Evolutionary conservation across 371 early-diverging fungal genomes (phyloP), one percentile per base, ranked within the genome.

Genomic region (Sporodiniella umbellata): DNA sequence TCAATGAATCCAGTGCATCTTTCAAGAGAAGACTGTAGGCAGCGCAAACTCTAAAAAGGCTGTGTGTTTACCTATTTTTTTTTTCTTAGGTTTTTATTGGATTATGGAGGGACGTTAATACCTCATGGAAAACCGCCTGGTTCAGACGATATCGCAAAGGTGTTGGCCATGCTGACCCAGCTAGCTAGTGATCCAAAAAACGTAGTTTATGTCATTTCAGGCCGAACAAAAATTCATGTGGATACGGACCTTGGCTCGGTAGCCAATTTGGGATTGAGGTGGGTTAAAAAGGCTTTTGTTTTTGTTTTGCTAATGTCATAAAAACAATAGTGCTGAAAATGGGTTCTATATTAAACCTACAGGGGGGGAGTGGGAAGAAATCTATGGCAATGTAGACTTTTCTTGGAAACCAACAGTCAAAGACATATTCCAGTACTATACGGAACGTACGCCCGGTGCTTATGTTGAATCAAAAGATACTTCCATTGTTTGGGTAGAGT

Each of bases 261-360:
- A 31, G 69, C 70, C 12, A 77, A 83, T 1, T 64, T 95, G 24
- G 92, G 94, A 0, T 58, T 95, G 7, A 64, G 85, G 86, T 85
- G 64, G 43, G 37, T 25, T n/a, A 39, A 15, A 35, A 15, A n/a
- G n/a, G n/a, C n/a, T n/a, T n/a, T n/a, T n/a, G n/a, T n/a, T n/a
- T n/a, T n/a, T n/a, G n/a, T n/a, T n/a, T n/a, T n/a, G n/a, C n/a
- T n/a, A n/a, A n/a, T n/a, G n/a, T n/a, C n/a, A n/a, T n/a, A n/a
- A n/a, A n/a, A n/a, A n/a, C n/a, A n/a, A n/a, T n/a, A 85, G 92
- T 59, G 93, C 93, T 17, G 94, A 94, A 62, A 92, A 92, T 51
- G 94, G 94, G 14, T 85, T 86, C 54, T 91, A 89, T 59, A 72
- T 93, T 30, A 86, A 86, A 62, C 78, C 77, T 54, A 85, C 84